Conservation (phyloP, 495 filamentous ascomycete species). For the Thozetella sp. region DNA sequence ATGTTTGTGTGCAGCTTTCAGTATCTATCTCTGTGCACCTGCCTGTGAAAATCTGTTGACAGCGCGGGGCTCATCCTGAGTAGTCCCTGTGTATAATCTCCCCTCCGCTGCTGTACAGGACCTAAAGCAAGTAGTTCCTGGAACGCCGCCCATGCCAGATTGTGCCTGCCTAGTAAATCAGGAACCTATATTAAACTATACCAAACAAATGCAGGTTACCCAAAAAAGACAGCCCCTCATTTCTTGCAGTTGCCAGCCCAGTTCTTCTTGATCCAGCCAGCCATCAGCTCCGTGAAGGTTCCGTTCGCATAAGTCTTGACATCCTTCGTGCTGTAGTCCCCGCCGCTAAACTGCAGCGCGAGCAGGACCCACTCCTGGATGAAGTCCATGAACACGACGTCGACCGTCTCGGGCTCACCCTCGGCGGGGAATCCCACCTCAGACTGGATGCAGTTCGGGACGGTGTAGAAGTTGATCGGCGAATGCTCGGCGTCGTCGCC, state of each 20-base stretch:
- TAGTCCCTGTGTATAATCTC: no score
- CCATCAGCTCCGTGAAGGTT: conserved; percentile 74
- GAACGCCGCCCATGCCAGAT: no score
- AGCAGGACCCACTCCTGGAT: conserved; percentile 77
- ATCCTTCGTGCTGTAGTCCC: conserved; percentile 59
- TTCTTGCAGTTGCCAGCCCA: conserved; percentile 64
- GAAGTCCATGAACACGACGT: conserved; percentile 90
- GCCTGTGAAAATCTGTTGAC: no score
- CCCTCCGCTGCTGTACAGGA: no score
- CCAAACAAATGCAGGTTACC: not conserved
- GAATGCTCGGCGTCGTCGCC: conserved; percentile 91
- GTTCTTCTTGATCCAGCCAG: conserved; percentile 76
- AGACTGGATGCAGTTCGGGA: conserved; percentile 82
- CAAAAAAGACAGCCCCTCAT: conserved; percentile 13
- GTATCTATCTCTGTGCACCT: no score
- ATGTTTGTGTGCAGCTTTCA: no score
- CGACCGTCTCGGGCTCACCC: conserved; percentile 67
- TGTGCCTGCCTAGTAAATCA: no score
- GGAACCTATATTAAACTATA: no score
- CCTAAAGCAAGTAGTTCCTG: no score
- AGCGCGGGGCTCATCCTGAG: no score
- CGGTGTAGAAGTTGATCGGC: conserved; percentile 69
- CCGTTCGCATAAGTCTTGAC: conserved; percentile 67
- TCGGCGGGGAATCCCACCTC: conserved; percentile 55
- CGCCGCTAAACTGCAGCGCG: conserved; percentile 68